phyloP scores from a whole-genome alignment of 2,329 filamentous ascomycete species.

The Cercospora brassicicola region DNA sequence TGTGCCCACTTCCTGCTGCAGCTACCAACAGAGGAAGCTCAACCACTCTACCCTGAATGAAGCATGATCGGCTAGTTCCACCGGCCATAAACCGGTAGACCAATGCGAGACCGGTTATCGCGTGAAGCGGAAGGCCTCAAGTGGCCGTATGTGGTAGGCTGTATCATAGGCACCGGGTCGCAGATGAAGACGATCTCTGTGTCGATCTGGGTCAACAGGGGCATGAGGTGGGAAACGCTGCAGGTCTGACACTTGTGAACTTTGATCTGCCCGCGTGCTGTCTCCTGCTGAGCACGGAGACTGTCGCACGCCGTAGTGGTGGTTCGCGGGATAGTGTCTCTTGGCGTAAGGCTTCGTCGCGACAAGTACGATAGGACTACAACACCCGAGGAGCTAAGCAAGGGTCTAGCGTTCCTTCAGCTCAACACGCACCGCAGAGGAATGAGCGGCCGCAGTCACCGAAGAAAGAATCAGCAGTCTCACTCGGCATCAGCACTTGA shows the following conservation, averaged over 20 bases:
- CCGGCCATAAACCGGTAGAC: not conserved
- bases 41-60: not conserved
- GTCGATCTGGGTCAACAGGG: not conserved
- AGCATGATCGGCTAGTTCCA: not conserved
- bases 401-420: not conserved
- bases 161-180: not conserved
- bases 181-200: not conserved
- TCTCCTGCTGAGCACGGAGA: not conserved
- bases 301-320: not conserved
- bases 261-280: not conserved
- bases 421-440: not conserved
- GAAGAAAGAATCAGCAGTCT: not conserved
- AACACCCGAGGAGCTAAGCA: not conserved
- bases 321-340: not conserved
- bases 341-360: not conserved
- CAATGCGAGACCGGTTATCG: not conserved
- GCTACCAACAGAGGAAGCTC: not conserved
- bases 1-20: not conserved
- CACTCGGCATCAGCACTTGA: not conserved
- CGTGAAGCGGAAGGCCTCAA: not conserved
- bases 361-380: not conserved
- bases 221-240: not conserved
- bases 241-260: not conserved
- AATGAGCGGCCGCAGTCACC: not conserved
- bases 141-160: not conserved